Evolutionary conservation across 306 rosid species (phyloP).

Genomic region (Neltuma alba): DNA sequence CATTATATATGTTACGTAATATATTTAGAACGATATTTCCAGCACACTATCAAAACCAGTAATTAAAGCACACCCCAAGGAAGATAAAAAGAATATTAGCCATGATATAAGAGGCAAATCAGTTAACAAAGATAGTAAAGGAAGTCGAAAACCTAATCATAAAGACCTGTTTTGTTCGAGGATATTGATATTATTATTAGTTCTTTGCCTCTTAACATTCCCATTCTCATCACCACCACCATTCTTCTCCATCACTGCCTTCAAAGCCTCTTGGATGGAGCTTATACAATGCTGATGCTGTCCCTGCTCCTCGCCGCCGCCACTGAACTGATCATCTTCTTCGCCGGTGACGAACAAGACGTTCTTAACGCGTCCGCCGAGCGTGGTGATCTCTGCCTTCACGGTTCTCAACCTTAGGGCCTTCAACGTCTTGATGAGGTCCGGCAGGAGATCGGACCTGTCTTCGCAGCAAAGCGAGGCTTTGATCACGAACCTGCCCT

Average conservation of each 20-base stretch:
- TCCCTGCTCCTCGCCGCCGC: constrained; percentile 2
- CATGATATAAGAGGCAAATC: not conserved
- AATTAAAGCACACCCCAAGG: not conserved
- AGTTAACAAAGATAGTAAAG: not conserved
- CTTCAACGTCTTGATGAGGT: constrained; percentile 75
- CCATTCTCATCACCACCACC: constrained; percentile 60
- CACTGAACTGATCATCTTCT: constrained; percentile 38
- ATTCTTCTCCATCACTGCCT: constrained; percentile 77
- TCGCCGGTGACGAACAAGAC: constrained; percentile 76
- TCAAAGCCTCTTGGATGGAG: constrained; percentile 84
- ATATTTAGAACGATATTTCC: not conserved
- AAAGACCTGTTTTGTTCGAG: constrained; percentile 55
- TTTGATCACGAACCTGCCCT: constrained; percentile 73
- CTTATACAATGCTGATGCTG: constrained; percentile 50
- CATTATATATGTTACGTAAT: not conserved
- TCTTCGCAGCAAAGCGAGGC: constrained; percentile 93
- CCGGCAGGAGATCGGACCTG: constrained; percentile 79
- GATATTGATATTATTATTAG: constrained; percentile 52
- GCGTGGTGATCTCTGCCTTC: constrained; percentile 83
- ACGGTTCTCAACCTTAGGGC: constrained; percentile 65
- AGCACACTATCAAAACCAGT: constrained; percentile 37
- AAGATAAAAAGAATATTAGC: too few species aligned
- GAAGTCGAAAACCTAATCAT: constrained; percentile 8
- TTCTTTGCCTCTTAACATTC: constrained; percentile 84
- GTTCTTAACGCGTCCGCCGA: constrained; percentile 79